phyloP scores from a whole-genome alignment of 2,329 filamentous ascomycete genomes.

The Cercospora sp. region DNA sequence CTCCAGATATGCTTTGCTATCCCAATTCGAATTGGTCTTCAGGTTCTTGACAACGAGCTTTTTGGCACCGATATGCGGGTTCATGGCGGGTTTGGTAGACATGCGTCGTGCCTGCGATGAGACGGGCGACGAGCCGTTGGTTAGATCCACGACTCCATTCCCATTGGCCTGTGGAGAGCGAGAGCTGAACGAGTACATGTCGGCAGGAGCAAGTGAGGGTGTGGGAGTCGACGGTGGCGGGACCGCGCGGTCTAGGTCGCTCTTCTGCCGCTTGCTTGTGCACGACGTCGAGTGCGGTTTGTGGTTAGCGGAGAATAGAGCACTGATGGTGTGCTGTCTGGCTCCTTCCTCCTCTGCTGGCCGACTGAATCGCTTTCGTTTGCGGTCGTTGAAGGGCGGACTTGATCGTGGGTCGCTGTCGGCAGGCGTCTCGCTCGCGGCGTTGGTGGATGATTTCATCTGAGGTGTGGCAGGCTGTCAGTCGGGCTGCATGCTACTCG shows the following conservation, averaged over 20 bases:
- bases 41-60: slow-evolving; percentile 95
- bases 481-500: slow-evolving; percentile 2
- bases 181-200: slow-evolving; percentile 56
- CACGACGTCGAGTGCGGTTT: slow-evolving; percentile 23
- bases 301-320: slow-evolving; percentile 44
- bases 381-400: slow-evolving; percentile 9
- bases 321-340: slow-evolving; percentile 47
- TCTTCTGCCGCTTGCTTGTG: slow-evolving; percentile 45
- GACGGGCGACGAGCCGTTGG: slow-evolving; percentile 40
- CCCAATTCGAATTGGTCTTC: slow-evolving; percentile 61
- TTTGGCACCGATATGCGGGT: slow-evolving; percentile 74
- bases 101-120: slow-evolving; percentile 30
- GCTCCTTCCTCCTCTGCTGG: slow-evolving; percentile 24
- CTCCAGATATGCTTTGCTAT: slow-evolving; percentile 75
- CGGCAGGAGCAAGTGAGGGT: slow-evolving; percentile 40
- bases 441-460: slow-evolving; percentile 28
- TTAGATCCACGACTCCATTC: slow-evolving; percentile 46
- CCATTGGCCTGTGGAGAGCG: slow-evolving; percentile 40
- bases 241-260: slow-evolving; percentile 24
- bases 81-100: slow-evolving; percentile 52
- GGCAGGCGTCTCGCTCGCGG: slow-evolving; percentile 24
- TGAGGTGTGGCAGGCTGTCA: slow-evolving; percentile 14
- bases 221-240: slow-evolving; percentile 26
- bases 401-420: slow-evolving; percentile 30
- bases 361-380: slow-evolving; percentile 10